Percentiles rank a stretch among this genome's conserved stretches.
Evolutionary conservation across 352 stramenopile genomes (phyloP).

Genomic region (Phytophthora rubi): DNA sequence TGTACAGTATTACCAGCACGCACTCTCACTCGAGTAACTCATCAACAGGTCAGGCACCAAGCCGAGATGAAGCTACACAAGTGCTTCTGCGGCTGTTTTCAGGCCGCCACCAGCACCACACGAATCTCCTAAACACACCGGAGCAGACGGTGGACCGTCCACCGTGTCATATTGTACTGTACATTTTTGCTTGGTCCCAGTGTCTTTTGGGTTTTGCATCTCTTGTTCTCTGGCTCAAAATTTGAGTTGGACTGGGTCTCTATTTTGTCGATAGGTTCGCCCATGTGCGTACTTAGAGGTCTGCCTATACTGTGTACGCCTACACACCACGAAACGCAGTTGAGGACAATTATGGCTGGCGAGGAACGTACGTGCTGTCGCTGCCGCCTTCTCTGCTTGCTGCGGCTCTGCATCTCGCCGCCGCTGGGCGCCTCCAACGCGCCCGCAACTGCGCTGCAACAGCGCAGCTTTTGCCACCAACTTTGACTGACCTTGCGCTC

Average conservation of each 20-base stretch:
- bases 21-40: too few relatives aligned
- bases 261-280: neutral
- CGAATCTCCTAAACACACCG: too few relatives aligned
- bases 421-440: neutral
- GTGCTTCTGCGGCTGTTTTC: too few relatives aligned
- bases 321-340: conserved; percentile 34
- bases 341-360: conserved; percentile 37
- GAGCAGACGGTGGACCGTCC: too few relatives aligned
- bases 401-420: conserved; percentile 2
- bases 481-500: conserved; percentile 20
- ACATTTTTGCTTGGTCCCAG: too few relatives aligned
- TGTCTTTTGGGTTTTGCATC: too few relatives aligned
- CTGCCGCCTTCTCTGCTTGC: conserved; percentile 11
- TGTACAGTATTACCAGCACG: too few relatives aligned
- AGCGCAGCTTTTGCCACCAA: conserved; percentile 1
- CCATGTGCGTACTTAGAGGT: neutral
- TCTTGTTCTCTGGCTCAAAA: too few relatives aligned
- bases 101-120: too few relatives aligned
- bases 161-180: too few relatives aligned
- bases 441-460: neutral
- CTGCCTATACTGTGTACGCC: neutral
- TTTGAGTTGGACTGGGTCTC: neutral
- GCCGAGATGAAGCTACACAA: too few relatives aligned
- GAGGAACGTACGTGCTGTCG: conserved; percentile 36
- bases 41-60: too few relatives aligned